Conservation (phyloP, 1,284 basidiomycete species). For the Ustilago sp. region DNA sequence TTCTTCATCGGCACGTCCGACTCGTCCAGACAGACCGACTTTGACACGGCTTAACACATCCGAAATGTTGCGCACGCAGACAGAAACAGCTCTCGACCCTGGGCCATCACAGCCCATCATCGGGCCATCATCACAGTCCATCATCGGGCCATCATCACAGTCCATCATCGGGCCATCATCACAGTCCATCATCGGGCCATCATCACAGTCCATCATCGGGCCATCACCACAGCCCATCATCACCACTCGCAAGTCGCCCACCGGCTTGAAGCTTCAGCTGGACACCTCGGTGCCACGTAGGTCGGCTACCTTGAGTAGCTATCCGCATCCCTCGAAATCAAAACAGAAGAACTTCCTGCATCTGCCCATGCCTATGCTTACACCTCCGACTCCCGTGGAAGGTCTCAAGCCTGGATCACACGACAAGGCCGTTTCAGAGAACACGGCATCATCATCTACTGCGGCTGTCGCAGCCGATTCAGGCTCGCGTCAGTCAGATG, state of each 20-base stretch:
- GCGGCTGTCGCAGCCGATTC: neutral
- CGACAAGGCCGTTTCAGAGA: neutral
- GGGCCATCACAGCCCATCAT: neutral
- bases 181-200: no score
- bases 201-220: neutral
- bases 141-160: neutral
- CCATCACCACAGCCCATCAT: neutral
- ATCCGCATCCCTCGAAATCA: constrained; percentile 21
- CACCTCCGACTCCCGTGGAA: constrained; percentile 8
- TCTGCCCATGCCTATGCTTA: constrained; percentile 5
- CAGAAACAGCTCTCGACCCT: constrained; percentile 13
- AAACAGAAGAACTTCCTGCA: constrained; percentile 10
- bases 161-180: neutral
- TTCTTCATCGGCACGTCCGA: neutral
- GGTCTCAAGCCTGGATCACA: neutral
- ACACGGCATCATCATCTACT: neutral
- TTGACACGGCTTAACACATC: constrained; percentile 56
- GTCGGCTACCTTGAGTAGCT: constrained; percentile 38
- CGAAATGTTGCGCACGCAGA: constrained; percentile 42
- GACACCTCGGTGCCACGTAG: constrained; percentile 43
- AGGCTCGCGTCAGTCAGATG: neutral
- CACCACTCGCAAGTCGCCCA: constrained; percentile 25
- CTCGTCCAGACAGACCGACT: constrained; percentile 28
- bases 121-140: neutral
- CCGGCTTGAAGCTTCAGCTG: constrained; percentile 30